Conservation (phyloP, 257 asterid species). For the Fraxinus pennsylvanica region DNA sequence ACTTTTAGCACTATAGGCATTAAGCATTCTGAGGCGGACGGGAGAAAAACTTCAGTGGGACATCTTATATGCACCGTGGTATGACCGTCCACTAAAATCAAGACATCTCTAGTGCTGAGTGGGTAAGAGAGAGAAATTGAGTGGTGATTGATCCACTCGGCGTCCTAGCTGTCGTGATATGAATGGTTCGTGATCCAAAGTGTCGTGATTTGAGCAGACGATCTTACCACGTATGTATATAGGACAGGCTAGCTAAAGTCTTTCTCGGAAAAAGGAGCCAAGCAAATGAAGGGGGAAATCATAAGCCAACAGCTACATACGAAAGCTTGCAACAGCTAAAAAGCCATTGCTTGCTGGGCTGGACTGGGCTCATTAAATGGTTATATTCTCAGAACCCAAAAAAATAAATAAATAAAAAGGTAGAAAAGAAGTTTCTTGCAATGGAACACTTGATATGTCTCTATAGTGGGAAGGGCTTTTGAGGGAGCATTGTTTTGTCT, state of each 20-base stretch:
- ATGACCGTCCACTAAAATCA: neutral
- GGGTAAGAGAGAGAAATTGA: neutral
- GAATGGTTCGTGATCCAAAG: neutral
- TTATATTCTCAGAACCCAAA: neutral
- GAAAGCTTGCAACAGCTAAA: neutral
- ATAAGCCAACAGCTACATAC: neutral
- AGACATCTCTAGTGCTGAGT: neutral
- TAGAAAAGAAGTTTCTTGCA: conserved; percentile 4
- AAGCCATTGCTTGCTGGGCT: neutral
- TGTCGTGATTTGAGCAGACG: no score
- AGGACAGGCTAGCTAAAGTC: neutral
- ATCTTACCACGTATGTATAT: no score
- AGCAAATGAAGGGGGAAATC: neutral
- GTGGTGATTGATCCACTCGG: neutral
- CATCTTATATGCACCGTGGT: neutral
- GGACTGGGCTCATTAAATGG: neutral
- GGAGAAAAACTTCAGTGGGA: no score
- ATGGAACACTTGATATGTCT: conserved; percentile 24
- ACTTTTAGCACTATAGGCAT: neutral
- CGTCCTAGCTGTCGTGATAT: neutral
- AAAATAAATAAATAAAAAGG: neutral
- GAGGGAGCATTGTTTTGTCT: conserved; percentile 32
- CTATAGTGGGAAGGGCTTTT: conserved; percentile 13
- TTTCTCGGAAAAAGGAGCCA: neutral
- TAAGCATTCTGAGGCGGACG: neutral